Percentiles rank a stretch among this genome's conserved stretches.
Conservation (phyloP, 169 alveolate species). For the Nephromyces sp. region DNA sequence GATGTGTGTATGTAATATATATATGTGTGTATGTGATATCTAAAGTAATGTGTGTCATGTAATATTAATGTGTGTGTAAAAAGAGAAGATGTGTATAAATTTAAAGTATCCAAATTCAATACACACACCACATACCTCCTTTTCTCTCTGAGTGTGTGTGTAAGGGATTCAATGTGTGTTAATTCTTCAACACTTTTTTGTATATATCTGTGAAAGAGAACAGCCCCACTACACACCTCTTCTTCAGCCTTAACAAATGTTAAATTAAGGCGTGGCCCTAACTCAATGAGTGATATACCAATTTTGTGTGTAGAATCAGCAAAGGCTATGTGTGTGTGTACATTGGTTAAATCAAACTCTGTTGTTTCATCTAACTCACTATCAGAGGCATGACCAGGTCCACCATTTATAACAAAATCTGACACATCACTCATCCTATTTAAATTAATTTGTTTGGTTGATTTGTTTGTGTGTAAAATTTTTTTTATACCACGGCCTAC, state of each 20-base stretch:
- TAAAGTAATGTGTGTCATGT: no score
- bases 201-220: no score
- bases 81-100: no score
- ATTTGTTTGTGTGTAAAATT: constrained; percentile 7
- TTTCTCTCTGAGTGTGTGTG: no score
- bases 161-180: no score
- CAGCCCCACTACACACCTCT: constrained; percentile 46
- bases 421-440: background rate
- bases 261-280: constrained; percentile 46
- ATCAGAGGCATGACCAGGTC: constrained; percentile 6
- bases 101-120: no score
- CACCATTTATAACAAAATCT: background rate
- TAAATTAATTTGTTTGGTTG: background rate
- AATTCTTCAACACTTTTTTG: no score
- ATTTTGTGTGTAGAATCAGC: background rate
- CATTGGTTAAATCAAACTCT: background rate
- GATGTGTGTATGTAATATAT: no score
- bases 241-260: constrained; percentile 39
- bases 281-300: constrained; percentile 25
- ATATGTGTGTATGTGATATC: no score
- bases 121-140: no score
- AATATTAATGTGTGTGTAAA: no score
- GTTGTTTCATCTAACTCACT: background rate
- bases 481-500: constrained; percentile 27
- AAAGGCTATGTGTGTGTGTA: background rate